Evolutionary conservation across 345 rosid species (phyloP), one percentile per base, ranked within the genome.

Genomic region (Salix caprea): DNA sequence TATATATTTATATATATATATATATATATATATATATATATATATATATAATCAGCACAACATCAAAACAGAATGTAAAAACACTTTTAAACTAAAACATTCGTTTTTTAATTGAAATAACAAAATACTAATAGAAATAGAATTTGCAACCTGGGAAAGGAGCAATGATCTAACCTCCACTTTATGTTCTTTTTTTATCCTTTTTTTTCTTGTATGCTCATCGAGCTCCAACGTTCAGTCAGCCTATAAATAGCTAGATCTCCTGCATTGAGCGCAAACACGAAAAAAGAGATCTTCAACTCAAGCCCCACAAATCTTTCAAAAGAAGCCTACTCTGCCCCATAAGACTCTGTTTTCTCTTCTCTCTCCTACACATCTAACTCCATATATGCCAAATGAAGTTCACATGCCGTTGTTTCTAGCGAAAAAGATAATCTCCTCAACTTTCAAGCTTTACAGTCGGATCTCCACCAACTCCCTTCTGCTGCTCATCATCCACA

Each of bases 361-460:
- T 78, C 75, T 78, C 76, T 74, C 56, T 76, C 81, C 76, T 71
- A 70, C 69, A 54, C 75, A 73, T 74, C 70, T 5, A 64, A 32
- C 70, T 81, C 82, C 78, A 76, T 34, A 84, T 83, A 74, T 64
- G 90, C 88, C 95, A 89, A 88, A 80, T 46, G 65, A 88, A 82
- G 83, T 84, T 91, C 95, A 91, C 95, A 87, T 88, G 95, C 75
- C 82, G 82, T 75, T 86, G 88, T 84, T 82, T 83, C 71, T 78
- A 79, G 71, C 76, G 83, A 58, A 80, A 80, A 79, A 80, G 82
- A 86, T 74, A 80, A 78, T 67, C 24, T 56, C 58, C 72, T 65
- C 79, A 48, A 67, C 80, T 74, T 79, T 67, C 36, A 34, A 42
- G 39, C 73, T 70, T 71, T 76, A 77, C 85, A 77, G 76, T 77